Evolutionary conservation across 495 filamentous ascomycete genomes (phyloP), one percentile per base, ranked within the genome.

Genomic region (Mycothermus thermophilus): DNA sequence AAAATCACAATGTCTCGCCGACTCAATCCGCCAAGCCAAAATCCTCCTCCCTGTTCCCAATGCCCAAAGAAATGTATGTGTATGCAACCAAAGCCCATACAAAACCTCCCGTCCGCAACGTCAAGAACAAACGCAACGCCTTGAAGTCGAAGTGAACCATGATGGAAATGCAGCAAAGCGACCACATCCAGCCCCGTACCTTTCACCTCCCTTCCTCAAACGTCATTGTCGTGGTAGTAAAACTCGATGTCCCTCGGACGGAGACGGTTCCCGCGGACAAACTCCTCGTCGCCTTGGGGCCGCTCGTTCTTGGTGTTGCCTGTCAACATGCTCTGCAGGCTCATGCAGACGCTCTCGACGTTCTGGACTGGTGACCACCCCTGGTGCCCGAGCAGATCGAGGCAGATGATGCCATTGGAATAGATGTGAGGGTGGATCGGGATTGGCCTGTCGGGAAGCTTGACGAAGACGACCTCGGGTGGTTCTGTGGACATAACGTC

Each of bases 401-500:
- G 79, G 48, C 90, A 97, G 51, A 97, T 97, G 54, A 94, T 87
- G 33, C 90, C 90, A 55, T 97, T 97, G 42, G 80, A 87, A 59
- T 97, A 97, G 54, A 97, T 81, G 62, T 97, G 90, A 1, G 90
- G 90, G 46, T 97, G 90, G 49, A 94, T 90, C 1, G 90, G 90
- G 44, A 97, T 90, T 4, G 79, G 71, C 30, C 79, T 76, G 25
- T 72, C 59, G 25, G 72, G 51, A 35, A 72, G 55, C 43, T 72
- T 62, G 30, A 83, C 69, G 54, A 97, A 97, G 37, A 78, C 79
- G 30, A 94, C 87, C 65, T 96, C 90, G 10, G 90, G 90, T 3
- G 88, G 79, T 66, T 95, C 83, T 85, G n/a, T n/a, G n/a, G n/a
- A n/a, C n/a, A n/a, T n/a, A n/a, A n/a, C n/a, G n/a, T n/a, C n/a